These are phyloP conservation scores for Rhodotorula sp. DNA, from an alignment of 1,284 basidiomycete genomes.

Conservation along the genomic window DNA sequence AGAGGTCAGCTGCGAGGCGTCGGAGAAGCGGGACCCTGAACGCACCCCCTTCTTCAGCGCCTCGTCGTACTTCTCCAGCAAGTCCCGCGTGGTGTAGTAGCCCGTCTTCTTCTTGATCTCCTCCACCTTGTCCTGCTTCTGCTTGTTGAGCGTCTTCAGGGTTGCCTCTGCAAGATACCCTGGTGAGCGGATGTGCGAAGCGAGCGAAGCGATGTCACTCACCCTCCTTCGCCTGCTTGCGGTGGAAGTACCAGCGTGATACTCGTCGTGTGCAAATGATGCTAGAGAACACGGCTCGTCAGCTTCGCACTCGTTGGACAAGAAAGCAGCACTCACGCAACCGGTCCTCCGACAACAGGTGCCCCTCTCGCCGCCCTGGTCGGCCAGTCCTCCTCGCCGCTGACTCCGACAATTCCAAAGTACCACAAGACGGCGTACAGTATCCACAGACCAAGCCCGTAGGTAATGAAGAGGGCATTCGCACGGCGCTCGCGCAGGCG, in stretches of 20 bases:
- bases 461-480: slow-evolving; percentile 75
- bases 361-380: slow-evolving; percentile 49
- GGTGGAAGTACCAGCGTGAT: slow-evolving; percentile 80
- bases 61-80: slow-evolving; percentile 89
- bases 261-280: slow-evolving; percentile 78
- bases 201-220: slow-evolving; percentile 41
- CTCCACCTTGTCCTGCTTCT: slow-evolving; percentile 83
- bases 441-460: slow-evolving; percentile 76
- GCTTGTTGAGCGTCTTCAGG: slow-evolving; percentile 69
- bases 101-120: slow-evolving; percentile 98
- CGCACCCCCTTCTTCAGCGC: slow-evolving; percentile 40
- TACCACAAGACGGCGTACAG: slow-evolving; percentile 82
- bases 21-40: too few relatives aligned
- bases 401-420: slow-evolving; percentile 45
- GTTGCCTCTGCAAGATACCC: slow-evolving; percentile 61
- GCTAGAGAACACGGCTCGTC: slow-evolving; percentile 51
- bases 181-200: background rate
- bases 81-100: slow-evolving; percentile 84
- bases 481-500: slow-evolving; percentile 78
- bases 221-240: slow-evolving; percentile 85
- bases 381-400: background rate
- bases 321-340: slow-evolving; percentile 63
- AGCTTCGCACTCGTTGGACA: background rate
- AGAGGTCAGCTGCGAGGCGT: slow-evolving; percentile 34
- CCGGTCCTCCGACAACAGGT: slow-evolving; percentile 66